Conservation (phyloP, 1,284 basidiomycete genomes). For the Pseudozyma pruni region DNA sequence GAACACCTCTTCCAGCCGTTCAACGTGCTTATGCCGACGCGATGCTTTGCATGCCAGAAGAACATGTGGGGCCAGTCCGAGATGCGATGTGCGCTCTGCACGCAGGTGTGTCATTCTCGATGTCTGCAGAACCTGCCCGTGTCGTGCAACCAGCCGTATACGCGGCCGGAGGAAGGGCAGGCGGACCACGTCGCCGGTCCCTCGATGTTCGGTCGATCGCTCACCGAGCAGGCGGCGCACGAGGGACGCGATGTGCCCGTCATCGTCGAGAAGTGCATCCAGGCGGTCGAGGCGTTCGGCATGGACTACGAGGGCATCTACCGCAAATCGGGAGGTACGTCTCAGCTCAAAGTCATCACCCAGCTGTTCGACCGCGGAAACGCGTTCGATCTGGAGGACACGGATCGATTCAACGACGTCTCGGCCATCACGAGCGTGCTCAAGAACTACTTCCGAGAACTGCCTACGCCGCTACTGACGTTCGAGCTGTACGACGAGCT, state of each 20-base stretch:
- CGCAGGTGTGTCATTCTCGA: slow-evolving; percentile 56
- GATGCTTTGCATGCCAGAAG: slow-evolving; percentile 94
- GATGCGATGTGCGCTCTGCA: slow-evolving; percentile 77
- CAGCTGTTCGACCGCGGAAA: slow-evolving; percentile 94
- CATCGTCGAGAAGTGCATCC: slow-evolving; percentile 85
- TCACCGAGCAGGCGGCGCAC: slow-evolving; percentile 81
- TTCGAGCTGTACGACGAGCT: slow-evolving; percentile 91
- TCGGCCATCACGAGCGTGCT: slow-evolving; percentile 95
- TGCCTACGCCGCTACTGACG: slow-evolving; percentile 90
- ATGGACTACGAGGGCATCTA: slow-evolving; percentile 95
- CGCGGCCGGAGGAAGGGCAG: slow-evolving; percentile 48
- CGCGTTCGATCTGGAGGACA: slow-evolving; percentile 86
- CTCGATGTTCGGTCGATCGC: slow-evolving; percentile 89
- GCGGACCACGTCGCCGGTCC: slow-evolving; percentile 69
- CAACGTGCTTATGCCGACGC: slow-evolving; percentile 85
- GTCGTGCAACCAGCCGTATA: slow-evolving; percentile 58
- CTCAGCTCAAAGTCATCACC: slow-evolving; percentile 90
- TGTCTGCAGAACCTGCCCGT: slow-evolving; percentile 58
- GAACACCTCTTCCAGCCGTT: slow-evolving; percentile 89
- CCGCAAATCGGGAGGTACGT: slow-evolving; percentile 92
- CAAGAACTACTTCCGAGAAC: slow-evolving; percentile 92
- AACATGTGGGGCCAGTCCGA: slow-evolving; percentile 97
- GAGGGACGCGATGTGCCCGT: slow-evolving; percentile 82
- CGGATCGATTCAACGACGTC: slow-evolving; percentile 93
- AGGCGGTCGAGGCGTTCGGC: slow-evolving; percentile 67